These are phyloP conservation scores for Ambrosiella cleistominuta DNA, from an alignment of 2,329 filamentous ascomycete species.

Conservation along the genomic window DNA sequence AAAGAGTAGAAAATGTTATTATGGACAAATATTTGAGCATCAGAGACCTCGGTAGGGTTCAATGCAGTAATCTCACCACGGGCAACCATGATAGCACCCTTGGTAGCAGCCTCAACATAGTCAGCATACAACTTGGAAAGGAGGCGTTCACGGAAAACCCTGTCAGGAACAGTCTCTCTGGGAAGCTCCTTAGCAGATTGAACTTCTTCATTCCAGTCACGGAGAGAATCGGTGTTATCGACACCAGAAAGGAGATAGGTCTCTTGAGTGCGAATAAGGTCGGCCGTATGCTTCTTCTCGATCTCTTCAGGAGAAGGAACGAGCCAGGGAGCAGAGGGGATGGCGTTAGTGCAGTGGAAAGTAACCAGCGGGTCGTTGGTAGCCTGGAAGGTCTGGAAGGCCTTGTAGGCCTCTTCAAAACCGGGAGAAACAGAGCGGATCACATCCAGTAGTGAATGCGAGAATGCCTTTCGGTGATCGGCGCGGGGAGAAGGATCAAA, in stretches of 20 bases:
- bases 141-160: conserved; percentile 85
- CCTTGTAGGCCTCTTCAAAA: conserved; percentile 58
- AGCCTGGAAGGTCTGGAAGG: conserved; percentile 70
- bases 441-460: conserved; percentile 74
- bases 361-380: conserved; percentile 74
- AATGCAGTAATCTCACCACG: conserved; percentile 81
- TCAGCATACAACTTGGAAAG: conserved; percentile 94
- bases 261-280: conserved; percentile 82
- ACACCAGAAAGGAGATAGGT: conserved; percentile 76
- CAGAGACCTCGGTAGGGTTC: conserved; percentile 80
- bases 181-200: conserved; percentile 91
- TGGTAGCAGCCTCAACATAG: conserved; percentile 87
- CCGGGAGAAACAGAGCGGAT: conserved; percentile 66
- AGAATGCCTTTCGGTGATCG: conserved; percentile 57
- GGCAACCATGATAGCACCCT: conserved; percentile 81
- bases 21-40: conserved; percentile 97
- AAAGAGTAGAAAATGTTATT: conserved; percentile 99
- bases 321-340: conserved; percentile 82
- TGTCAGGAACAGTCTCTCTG: conserved; percentile 83
- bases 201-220: conserved; percentile 99
- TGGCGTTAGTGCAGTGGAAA: conserved; percentile 90
- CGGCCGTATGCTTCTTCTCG: conserved; percentile 55
- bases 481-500: conserved; percentile 78
- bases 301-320: conserved; percentile 52
- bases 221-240: conserved; percentile 82